Base-by-base conservation (phyloP, 257 asterid genomes). In the Solanum bulbocastanum region DNA sequence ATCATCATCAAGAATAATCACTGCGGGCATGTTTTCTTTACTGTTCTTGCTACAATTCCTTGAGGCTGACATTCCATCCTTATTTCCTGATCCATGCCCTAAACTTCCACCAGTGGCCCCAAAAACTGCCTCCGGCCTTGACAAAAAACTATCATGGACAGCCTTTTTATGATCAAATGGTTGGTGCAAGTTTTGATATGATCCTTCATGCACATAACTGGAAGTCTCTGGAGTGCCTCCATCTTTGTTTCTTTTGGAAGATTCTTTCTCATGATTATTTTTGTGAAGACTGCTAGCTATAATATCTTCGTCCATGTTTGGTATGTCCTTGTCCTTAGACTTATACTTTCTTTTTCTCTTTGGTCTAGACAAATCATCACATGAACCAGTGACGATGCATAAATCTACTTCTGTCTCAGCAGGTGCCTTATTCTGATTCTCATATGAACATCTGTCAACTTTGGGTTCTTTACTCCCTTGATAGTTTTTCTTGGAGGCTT, bases 31-130 rank as follows among this genome's bases (percentile, higher is more conserved):
- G 79, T 83, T 71, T 71, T 83, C n/a, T n/a, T 18, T 90, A 89
- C 40, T 84, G 87, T 60, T 40, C 58, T 52, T 90, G 84, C 74
- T 81, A 27, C 86, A 83, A 88, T 84, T 86, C 85, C 69, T 62
- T 74, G 90, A 86, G 86, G 88, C 88, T 35, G 89, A 87, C 37
- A 49, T 84, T 89, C 89, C 89, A 30, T 84, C 92, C 88, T 76
- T 89, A 73, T 89, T 62, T 72, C 87, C 69, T 30, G 86, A 36
- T 83, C 71, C 91, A 36, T 30, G 91, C 83, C 35, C 90, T 81
- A 89, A 90, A 56, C 42, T 89, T 87, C 91, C 91, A 87, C 88
- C 88, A 85, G 92, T 89, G 62, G 82, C 87, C 89, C 91, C 89
- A 65, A 88, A 83, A 74, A 58, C 87, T 88, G 89, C 88, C 69